phyloP scores from a whole-genome alignment of 352 stramenopile species.

The Aphanomyces astaci region DNA sequence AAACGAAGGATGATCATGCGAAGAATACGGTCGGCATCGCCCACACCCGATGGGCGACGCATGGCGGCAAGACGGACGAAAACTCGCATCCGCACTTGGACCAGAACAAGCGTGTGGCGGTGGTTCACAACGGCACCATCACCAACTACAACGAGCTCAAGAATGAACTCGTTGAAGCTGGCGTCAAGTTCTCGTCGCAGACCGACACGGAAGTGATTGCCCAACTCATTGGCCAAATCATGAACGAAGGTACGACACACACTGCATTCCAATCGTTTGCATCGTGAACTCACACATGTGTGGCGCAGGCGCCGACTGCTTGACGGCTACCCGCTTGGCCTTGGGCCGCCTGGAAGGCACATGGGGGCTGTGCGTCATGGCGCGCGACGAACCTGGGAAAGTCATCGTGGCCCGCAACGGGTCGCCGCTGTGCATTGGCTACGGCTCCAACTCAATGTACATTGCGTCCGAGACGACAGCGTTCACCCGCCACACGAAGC shows the following conservation, averaged over 20 bases:
- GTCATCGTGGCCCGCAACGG: conserved; percentile 97
- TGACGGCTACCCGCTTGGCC: conserved; percentile 86
- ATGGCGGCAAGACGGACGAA: conserved; percentile 94
- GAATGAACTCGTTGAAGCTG: conserved; percentile 73
- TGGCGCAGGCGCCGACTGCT: conserved; percentile 49
- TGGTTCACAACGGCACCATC: conserved; percentile 99
- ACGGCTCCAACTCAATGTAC: conserved; percentile 90
- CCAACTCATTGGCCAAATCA: conserved; percentile 92
- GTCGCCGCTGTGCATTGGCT: conserved; percentile 86
- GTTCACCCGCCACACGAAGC: conserved; percentile 94
- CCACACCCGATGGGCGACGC: conserved; percentile 99
- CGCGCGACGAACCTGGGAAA: conserved; percentile 88
- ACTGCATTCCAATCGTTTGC: conserved; percentile 25
- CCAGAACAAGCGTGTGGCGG: conserved; percentile 85
- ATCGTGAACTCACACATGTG: conserved; percentile 25
- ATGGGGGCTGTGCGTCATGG: conserved; percentile 94
- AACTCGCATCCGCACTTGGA: conserved; percentile 98
- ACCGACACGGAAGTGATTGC: conserved; percentile 98
- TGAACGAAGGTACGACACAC: conserved; percentile 46
- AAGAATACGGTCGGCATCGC: conserved; percentile 94
- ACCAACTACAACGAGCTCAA: conserved; percentile 95
- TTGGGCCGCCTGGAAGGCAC: conserved; percentile 90
- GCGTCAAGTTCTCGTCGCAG: conserved; percentile 91
- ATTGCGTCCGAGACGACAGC: conserved; percentile 94
- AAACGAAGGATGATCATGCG: conserved; percentile 61